A percentile compares a stretch with the other conserved stretches of the same genome.
Conservation (phyloP, 805 yeast species). For the Yamadazyma ubonensis region DNA sequence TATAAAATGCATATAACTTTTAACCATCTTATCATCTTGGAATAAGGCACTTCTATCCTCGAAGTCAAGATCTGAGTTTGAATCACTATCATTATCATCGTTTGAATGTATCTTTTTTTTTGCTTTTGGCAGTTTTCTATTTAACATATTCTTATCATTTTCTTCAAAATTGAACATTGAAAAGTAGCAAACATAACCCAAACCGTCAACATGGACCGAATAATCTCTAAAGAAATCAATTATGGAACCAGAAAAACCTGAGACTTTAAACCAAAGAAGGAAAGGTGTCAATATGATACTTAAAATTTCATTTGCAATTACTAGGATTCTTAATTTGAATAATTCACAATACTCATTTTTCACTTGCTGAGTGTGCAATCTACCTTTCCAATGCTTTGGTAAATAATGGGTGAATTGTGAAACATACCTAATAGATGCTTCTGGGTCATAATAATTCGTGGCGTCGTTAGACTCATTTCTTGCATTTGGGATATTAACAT, state of each 20-base stretch:
- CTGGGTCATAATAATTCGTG: constrained; percentile 81
- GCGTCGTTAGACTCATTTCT: constrained; percentile 4
- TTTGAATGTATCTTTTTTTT: constrained; percentile 13
- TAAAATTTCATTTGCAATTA: constrained; percentile 73
- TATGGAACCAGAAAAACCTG: constrained; percentile 68
- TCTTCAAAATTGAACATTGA: constrained; percentile 87
- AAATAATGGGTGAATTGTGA: constrained; percentile 87
- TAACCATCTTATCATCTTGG: constrained; percentile 85
- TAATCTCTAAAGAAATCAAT: constrained; percentile 90
- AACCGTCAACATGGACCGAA: constrained; percentile 87
- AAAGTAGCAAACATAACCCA: constrained; percentile 91
- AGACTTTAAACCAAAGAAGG: constrained; percentile 80
- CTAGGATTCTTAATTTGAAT: constrained; percentile 69
- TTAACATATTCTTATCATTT: constrained; percentile 47
- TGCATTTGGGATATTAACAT: constrained; percentile 15
- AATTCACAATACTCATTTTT: constrained; percentile 77
- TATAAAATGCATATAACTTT: constrained; percentile 81
- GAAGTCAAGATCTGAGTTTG: constrained; percentile 15
- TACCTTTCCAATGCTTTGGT: constrained; percentile 84
- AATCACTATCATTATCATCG: background rate
- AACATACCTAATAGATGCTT: constrained; percentile 74
- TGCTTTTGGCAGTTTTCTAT: constrained; percentile 13
- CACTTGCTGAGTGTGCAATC: constrained; percentile 79
- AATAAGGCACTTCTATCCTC: constrained; percentile 17
- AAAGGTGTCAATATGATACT: constrained; percentile 86